Conservation (phyloP, 495 filamentous ascomycete genomes). For the Penicillium crystallinum region DNA sequence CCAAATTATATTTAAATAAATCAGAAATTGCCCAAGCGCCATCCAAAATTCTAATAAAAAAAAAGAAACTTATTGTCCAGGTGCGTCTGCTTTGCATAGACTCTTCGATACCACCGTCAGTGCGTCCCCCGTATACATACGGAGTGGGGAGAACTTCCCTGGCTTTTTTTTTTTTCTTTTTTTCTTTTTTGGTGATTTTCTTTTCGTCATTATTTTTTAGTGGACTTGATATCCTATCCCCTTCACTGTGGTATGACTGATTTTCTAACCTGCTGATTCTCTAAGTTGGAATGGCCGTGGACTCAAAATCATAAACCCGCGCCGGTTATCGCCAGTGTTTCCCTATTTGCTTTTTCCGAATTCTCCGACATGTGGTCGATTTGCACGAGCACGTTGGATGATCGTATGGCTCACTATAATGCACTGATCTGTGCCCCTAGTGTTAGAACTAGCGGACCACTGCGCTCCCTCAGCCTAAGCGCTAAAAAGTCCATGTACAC, state of each 20-base stretch:
- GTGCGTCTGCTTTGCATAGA: conserved; percentile 20
- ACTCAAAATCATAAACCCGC: too few species aligned
- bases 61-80: conserved; percentile 4
- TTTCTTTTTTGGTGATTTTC: neutral
- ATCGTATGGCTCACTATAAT: conserved; percentile 12
- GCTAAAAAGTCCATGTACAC: neutral
- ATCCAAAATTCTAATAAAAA: too few species aligned
- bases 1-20: too few species aligned
- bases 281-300: too few species aligned
- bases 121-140: conserved; percentile 6
- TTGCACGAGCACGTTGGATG: conserved; percentile 11
- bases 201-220: neutral
- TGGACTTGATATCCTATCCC: too few species aligned
- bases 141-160: neutral
- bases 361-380: conserved; percentile 18
- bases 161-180: neutral
- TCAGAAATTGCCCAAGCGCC: too few species aligned
- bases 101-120: conserved; percentile 17
- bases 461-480: neutral
- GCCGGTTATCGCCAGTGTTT: too few species aligned
- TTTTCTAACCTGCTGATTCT: too few species aligned
- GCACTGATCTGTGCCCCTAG: conserved; percentile 3
- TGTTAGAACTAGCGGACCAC: conserved; percentile 1
- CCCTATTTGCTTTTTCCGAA: conserved; percentile 1
- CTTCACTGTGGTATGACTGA: too few species aligned